Conservation (phyloP, 2,329 filamentous ascomycete species). For the Cercospora zeina region DNA sequence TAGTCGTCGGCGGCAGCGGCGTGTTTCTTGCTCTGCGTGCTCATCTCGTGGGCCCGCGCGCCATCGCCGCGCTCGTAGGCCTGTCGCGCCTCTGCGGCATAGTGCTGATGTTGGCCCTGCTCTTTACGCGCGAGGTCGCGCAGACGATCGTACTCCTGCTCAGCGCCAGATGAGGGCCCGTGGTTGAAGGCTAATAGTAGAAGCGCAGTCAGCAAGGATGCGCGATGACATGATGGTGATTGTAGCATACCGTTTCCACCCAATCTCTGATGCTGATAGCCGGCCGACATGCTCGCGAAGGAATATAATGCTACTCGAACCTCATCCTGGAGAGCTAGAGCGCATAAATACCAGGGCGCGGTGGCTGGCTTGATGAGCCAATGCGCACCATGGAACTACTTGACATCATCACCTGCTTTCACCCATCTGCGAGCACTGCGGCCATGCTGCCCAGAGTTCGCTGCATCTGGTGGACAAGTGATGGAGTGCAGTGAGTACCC, state of each 20-base stretch:
- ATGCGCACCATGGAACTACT: not conserved
- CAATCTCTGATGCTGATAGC: conserved; percentile 25
- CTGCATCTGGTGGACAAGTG: conserved; percentile 30
- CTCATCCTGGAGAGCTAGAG: no score
- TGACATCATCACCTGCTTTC: conserved; percentile 31
- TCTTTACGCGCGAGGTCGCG: conserved; percentile 80
- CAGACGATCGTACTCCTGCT: conserved; percentile 89
- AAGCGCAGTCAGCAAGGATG: conserved; percentile 14
- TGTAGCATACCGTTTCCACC: conserved; percentile 26
- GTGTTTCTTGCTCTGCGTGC: conserved; percentile 81
- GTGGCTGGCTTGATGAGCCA: conserved; percentile 6
- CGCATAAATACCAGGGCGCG: not conserved
- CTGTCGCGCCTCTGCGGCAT: conserved; percentile 65
- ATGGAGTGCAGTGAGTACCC: conserved; percentile 26
- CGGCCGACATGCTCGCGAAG: conserved; percentile 21
- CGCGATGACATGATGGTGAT: conserved; percentile 19
- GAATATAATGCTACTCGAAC: no score
- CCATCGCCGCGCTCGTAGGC: conserved; percentile 85
- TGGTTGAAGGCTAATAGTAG: conserved; percentile 70
- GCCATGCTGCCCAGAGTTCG: conserved; percentile 28
- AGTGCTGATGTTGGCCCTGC: conserved; percentile 72
- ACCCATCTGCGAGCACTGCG: conserved; percentile 29
- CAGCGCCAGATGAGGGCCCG: conserved; percentile 63
- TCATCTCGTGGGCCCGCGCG: conserved; percentile 76
- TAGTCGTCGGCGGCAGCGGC: conserved; percentile 81